A percentile compares a stretch with the other conserved stretches of the same genome.
These are phyloP conservation scores for Taiwanofungus camphoratus DNA, from an alignment of 1,284 basidiomycete genomes.

Conservation along the genomic window DNA sequence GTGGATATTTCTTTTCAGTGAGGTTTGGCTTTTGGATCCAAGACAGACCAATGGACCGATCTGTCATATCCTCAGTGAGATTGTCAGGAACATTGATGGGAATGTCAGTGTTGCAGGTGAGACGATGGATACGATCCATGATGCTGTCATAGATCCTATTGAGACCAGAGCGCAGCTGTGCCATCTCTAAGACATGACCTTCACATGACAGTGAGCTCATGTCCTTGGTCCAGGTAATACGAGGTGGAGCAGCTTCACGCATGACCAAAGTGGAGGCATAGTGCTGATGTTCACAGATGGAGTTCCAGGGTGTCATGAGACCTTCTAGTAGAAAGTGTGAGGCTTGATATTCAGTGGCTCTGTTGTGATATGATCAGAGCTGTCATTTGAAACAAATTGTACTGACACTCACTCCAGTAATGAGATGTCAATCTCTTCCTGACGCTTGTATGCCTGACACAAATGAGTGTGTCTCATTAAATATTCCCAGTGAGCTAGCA, in stretches of 20 bases:
- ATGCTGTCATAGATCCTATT: background rate
- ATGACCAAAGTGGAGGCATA: background rate
- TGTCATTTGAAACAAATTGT: background rate
- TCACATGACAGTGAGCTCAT: background rate
- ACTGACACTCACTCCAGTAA: background rate
- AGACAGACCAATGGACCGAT: background rate
- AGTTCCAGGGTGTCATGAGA: background rate
- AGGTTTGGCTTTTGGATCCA: background rate
- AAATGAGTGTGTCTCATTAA: background rate
- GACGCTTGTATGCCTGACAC: background rate
- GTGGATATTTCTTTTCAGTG: background rate
- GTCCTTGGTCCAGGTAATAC: background rate
- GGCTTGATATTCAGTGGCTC: background rate
- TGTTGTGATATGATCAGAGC: background rate
- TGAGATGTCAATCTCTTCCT: background rate
- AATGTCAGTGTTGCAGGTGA: background rate
- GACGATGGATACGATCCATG: background rate
- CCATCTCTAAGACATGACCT: background rate
- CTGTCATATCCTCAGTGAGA: background rate
- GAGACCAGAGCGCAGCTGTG: slow-evolving; percentile 2
- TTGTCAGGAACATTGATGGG: background rate
- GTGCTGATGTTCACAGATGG: background rate
- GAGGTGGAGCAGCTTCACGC: background rate
- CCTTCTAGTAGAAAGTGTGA: background rate
- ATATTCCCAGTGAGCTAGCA: slow-evolving; percentile 4